Percentiles rank a stretch among this genome's conserved stretches.
phyloP scores from a whole-genome alignment of 2,329 filamentous ascomycete species.

The Didymella lethalis region DNA sequence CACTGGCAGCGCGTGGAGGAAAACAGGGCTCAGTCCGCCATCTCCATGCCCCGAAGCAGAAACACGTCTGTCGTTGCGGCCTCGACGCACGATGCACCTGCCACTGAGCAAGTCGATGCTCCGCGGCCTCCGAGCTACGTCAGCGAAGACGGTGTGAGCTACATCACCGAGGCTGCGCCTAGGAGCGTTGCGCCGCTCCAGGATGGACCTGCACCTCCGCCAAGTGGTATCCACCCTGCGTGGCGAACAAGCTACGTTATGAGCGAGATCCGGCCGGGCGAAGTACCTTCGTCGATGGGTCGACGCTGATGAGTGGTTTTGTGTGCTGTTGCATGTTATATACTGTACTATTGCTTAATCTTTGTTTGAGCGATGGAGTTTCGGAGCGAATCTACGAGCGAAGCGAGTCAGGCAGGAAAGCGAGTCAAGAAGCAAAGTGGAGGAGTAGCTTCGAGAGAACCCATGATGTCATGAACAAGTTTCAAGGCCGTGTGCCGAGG shows the following conservation, averaged over 20 bases:
- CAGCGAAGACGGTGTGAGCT: slow-evolving; percentile 77
- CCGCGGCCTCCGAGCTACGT: slow-evolving; percentile 76
- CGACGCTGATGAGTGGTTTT: slow-evolving; percentile 1
- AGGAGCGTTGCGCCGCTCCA: slow-evolving; percentile 31
- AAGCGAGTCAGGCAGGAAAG: not conserved
- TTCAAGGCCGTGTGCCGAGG: slow-evolving; percentile 3
- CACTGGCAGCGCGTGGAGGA: slow-evolving; percentile 74
- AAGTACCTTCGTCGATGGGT: slow-evolving; percentile 20
- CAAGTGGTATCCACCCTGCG: slow-evolving; percentile 50
- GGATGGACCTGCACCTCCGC: slow-evolving; percentile 25
- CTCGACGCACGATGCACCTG: not conserved
- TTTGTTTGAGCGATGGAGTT: slow-evolving; percentile 12
- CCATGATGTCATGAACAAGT: slow-evolving; percentile 13
- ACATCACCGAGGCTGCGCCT: slow-evolving; percentile 71
- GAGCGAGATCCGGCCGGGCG: slow-evolving; percentile 34
- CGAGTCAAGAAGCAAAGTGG: not conserved
- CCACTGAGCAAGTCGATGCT: slow-evolving; percentile 13
- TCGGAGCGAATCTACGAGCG: slow-evolving; percentile 3
- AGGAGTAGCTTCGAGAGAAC: not conserved
- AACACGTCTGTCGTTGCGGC: not conserved
- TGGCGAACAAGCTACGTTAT: slow-evolving; percentile 48
- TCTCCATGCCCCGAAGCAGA: slow-evolving; percentile 10
- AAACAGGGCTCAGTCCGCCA: slow-evolving; percentile 4
- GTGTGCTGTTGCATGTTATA: not conserved
- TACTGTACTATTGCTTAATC: not conserved